Evolutionary conservation across 192 early-diverging fungal species (phyloP).

Genomic region (Entophlyctis luteolus): DNA sequence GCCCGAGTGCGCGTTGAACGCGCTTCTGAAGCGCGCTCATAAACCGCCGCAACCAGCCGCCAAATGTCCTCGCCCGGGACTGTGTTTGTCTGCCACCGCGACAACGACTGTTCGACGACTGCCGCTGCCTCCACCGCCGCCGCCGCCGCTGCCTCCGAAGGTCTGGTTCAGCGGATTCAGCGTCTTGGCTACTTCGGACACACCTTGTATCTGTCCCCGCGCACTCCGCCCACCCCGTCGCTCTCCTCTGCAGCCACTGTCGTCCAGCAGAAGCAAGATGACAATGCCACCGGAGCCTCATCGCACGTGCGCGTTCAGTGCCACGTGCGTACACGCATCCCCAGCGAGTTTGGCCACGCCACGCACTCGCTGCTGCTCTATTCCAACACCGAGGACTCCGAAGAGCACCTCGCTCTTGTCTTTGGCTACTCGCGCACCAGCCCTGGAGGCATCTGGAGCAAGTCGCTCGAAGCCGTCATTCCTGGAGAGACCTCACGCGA

Average conservation of each 20-base stretch:
- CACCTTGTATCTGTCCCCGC: not conserved
- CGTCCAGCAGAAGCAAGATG: not conserved
- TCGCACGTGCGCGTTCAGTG: constrained; percentile 23
- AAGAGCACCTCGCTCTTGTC: constrained; percentile 93
- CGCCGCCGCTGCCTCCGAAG: not conserved
- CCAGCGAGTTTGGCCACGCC: constrained; percentile 35
- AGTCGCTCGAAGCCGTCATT: constrained; percentile 60
- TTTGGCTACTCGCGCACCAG: constrained; percentile 63
- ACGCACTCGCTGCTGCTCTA: constrained; percentile 67
- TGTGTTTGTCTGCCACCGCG: too few species aligned
- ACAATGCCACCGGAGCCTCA: not conserved
- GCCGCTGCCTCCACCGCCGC: not conserved
- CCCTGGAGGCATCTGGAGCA: constrained; percentile 46
- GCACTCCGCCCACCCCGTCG: not conserved
- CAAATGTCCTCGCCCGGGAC: too few species aligned
- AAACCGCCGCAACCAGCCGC: too few species aligned
- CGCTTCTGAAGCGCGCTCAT: too few species aligned
- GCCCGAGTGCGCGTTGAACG: too few species aligned
- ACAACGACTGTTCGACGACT: not conserved
- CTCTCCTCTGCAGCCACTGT: not conserved
- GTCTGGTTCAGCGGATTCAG: not conserved
- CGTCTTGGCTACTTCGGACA: constrained; percentile 16
- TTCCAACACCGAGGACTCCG: constrained; percentile 74
- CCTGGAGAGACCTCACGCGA: constrained; percentile 74
- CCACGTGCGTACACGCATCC: constrained; percentile 38